Percentiles rank a stretch among this genome's conserved stretches.
phyloP scores from a whole-genome alignment of 2,329 filamentous ascomycete species.

The Thermomyces lanuginosus region DNA sequence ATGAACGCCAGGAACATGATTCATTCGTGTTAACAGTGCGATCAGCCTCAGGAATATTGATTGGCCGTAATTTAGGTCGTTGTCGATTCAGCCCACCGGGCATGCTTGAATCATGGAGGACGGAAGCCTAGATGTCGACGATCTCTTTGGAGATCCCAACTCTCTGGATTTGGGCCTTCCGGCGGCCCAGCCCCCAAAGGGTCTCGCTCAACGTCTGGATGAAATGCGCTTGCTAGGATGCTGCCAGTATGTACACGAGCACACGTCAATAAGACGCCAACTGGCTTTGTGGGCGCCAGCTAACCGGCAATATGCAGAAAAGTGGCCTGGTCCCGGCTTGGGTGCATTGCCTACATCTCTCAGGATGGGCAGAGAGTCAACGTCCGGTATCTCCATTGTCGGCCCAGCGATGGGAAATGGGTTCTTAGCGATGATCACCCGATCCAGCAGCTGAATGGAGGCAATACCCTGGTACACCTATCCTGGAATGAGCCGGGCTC shows the following conservation, averaged over 20 bases:
- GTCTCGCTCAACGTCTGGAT: conserved; percentile 56
- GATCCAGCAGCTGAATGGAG: conserved; percentile 43
- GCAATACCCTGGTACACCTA: conserved; percentile 58
- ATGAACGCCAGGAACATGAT: too few relatives aligned
- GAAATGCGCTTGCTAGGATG: conserved; percentile 61
- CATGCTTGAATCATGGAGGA: conserved; percentile 42
- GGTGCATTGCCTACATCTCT: conserved; percentile 68
- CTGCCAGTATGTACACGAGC: conserved; percentile 50
- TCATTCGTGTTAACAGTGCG: too few relatives aligned
- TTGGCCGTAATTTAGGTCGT: too few relatives aligned
- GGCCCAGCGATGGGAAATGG: conserved; percentile 57
- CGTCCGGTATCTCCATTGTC: conserved; percentile 55
- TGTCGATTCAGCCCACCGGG: too few relatives aligned
- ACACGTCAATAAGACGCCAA: conserved; percentile 3
- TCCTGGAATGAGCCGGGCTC: conserved; percentile 63
- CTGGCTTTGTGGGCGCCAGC: conserved; percentile 1
- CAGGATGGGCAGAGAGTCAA: conserved; percentile 54
- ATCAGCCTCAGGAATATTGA: too few relatives aligned
- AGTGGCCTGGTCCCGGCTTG: conserved; percentile 75
- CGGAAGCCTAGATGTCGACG: conserved; percentile 45
- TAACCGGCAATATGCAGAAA: conserved; percentile 36
- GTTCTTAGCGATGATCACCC: conserved; percentile 54
- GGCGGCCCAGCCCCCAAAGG: conserved; percentile 41
- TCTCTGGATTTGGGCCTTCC: conserved; percentile 43
- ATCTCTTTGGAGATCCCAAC: conserved; percentile 55